phyloP scores from a whole-genome alignment of 176 grass and related monocot genomes.

The Hyparrhenia diplandra region DNA sequence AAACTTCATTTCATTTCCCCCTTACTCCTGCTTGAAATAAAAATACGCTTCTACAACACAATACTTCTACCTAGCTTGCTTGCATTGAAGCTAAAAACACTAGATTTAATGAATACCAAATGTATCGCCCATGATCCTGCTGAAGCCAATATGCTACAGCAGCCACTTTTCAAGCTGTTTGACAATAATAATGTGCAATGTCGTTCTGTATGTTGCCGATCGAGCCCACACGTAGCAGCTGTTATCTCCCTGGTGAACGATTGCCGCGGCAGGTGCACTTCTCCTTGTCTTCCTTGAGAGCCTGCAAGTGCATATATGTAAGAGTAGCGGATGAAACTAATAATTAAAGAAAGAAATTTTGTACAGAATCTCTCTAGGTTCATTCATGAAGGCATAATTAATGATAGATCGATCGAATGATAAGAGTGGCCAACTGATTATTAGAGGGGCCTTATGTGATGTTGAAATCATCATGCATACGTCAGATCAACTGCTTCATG shows the following conservation, averaged over 20 bases:
- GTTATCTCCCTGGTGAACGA: neutral
- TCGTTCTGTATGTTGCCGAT: neutral
- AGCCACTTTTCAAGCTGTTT: neutral
- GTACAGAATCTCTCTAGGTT: no score
- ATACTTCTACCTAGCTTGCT: neutral
- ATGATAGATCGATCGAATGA: neutral
- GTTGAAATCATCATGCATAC: neutral
- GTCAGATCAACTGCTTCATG: neutral
- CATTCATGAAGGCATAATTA: no score
- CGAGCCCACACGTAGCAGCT: neutral
- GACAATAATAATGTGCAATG: neutral
- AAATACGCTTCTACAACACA: neutral
- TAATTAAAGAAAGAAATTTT: neutral
- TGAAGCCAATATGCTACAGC: neutral
- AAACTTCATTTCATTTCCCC: neutral
- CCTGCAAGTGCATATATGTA: neutral
- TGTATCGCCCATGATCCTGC: neutral
- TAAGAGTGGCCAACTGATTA: neutral
- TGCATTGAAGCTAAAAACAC: neutral
- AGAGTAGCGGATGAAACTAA: neutral
- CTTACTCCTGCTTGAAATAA: neutral
- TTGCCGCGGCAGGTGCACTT: conserved; percentile 30
- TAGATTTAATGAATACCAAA: neutral
- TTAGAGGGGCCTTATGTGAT: neutral
- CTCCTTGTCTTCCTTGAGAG: conserved; percentile 26